Percentiles rank a stretch among this genome's conserved stretches.
These are phyloP conservation scores for Cyberlindnera suaveolens DNA, from an alignment of 805 yeast species.

Conservation along the genomic window DNA sequence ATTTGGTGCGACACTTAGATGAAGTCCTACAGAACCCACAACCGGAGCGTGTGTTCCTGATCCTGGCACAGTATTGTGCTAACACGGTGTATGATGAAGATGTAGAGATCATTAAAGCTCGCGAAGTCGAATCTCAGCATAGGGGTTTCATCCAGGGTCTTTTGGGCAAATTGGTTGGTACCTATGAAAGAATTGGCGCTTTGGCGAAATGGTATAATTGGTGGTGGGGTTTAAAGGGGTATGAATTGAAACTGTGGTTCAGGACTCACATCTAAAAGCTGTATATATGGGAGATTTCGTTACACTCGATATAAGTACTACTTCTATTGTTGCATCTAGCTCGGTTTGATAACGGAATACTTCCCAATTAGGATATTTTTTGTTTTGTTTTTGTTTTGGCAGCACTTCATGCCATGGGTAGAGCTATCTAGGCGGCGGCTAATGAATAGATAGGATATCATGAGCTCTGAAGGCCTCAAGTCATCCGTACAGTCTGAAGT, in stretches of 20 bases:
- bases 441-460: too few species aligned
- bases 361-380: too few species aligned
- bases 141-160: background rate
- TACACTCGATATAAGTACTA: too few species aligned
- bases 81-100: constrained; percentile 67
- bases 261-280: background rate
- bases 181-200: background rate
- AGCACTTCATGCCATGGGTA: too few species aligned
- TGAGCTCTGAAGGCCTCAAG: too few species aligned
- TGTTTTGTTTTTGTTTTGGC: too few species aligned
- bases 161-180: background rate
- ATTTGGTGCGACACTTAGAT: constrained; percentile 82
- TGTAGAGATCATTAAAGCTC: constrained; percentile 27
- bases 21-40: constrained; percentile 75
- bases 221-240: constrained; percentile 3
- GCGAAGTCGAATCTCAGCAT: background rate
- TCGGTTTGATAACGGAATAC: too few species aligned
- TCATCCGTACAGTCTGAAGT: too few species aligned
- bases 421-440: too few species aligned
- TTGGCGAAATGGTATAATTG: constrained; percentile 1
- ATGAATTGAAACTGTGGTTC: constrained; percentile 1
- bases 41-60: constrained; percentile 78
- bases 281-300: too few species aligned
- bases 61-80: constrained; percentile 89
- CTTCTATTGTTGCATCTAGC: too few species aligned